Percentiles rank a stretch among this genome's conserved stretches.
Evolutionary conservation across 176 grass and related monocot genomes (phyloP).

Genomic region (Zizania latifolia): DNA sequence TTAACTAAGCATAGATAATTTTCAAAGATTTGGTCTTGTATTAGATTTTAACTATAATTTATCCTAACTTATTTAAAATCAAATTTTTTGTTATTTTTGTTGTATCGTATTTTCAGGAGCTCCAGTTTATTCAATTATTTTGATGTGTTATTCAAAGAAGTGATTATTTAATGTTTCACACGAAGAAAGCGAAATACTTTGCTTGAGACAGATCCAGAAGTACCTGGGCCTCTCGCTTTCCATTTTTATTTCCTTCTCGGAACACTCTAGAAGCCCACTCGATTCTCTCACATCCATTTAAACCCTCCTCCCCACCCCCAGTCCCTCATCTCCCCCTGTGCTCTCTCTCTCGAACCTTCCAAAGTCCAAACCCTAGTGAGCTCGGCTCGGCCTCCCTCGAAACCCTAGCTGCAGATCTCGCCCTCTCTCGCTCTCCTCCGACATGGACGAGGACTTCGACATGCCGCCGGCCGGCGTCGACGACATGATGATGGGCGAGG

Average conservation of each 20-base stretch:
- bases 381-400: not conserved
- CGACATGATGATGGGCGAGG: slow-evolving; percentile 51
- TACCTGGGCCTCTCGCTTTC: slow-evolving; percentile 11
- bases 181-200: no score
- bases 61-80: no score
- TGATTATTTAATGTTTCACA: no score
- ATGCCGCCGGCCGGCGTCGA: slow-evolving; percentile 47
- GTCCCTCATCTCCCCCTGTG: not conserved
- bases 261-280: slow-evolving; percentile 50
- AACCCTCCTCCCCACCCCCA: slow-evolving; percentile 23
- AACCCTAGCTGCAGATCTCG: slow-evolving; percentile 23
- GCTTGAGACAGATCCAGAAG: no score
- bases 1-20: no score
- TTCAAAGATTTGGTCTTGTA: no score
- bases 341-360: slow-evolving; percentile 37
- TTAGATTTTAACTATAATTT: no score
- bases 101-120: no score
- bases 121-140: no score
- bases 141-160: no score
- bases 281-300: slow-evolving; percentile 18
- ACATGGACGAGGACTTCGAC: slow-evolving; percentile 93
- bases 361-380: slow-evolving; percentile 36
- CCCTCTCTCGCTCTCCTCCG: no score
- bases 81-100: no score
- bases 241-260: not conserved